phyloP scores from a whole-genome alignment of 148 eudicot species.

The Fagopyrum tataricum region DNA sequence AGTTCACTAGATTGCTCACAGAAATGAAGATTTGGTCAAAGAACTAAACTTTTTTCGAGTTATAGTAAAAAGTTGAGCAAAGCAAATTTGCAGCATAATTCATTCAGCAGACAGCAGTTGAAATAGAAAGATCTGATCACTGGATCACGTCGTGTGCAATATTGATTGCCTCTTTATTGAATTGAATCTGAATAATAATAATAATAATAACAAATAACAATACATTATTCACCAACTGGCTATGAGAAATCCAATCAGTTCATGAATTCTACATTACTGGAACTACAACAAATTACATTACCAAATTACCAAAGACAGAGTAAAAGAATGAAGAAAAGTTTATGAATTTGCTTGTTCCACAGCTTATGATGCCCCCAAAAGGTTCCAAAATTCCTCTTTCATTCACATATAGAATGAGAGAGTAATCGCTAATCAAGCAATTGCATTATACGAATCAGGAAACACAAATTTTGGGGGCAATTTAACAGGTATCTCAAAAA shows the following conservation, averaged over 20 bases:
- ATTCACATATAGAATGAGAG: conserved; percentile 5
- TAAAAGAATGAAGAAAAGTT: background rate
- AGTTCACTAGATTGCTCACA: background rate
- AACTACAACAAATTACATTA: conserved; percentile 16
- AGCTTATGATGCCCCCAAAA: conserved; percentile 12
- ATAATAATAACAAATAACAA: background rate
- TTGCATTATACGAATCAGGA: background rate
- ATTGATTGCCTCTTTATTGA: background rate
- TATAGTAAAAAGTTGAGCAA: background rate
- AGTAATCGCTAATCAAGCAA: background rate
- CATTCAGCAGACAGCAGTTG: background rate
- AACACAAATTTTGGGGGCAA: conserved; percentile 13
- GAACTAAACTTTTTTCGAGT: background rate
- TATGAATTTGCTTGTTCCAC: conserved; percentile 12
- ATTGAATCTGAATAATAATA: background rate
- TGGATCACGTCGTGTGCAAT: background rate
- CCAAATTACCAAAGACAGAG: conserved; percentile 8
- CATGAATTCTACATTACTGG: conserved; percentile 15
- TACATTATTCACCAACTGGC: conserved; percentile 11
- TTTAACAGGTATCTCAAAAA: conserved; percentile 6
- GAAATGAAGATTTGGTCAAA: too few species aligned
- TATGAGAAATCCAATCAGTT: background rate
- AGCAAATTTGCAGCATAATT: background rate
- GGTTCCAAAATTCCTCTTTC: background rate
- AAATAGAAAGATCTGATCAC: background rate